phyloP scores from a whole-genome alignment of 2,329 filamentous ascomycete genomes.

The Cladosporium austrohemisphaericum region DNA sequence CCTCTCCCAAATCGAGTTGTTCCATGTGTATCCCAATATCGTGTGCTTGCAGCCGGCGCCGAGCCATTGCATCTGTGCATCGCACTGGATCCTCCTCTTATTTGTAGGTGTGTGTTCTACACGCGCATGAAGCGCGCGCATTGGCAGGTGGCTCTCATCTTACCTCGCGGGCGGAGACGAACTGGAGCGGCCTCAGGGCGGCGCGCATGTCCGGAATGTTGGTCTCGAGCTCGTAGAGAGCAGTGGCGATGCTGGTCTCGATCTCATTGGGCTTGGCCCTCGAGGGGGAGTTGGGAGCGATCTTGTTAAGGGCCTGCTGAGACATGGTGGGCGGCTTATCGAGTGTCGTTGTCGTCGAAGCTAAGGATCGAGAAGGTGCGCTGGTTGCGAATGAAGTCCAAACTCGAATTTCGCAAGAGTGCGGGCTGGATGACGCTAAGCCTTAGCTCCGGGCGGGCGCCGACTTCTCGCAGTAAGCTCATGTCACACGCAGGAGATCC shows the following conservation, averaged over 20 bases:
- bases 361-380: too few relatives aligned
- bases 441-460: background rate
- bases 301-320: slow-evolving; percentile 86
- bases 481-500: background rate
- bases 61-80: background rate
- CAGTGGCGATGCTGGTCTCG: slow-evolving; percentile 92
- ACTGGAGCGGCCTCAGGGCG: slow-evolving; percentile 94
- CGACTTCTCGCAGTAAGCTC: background rate
- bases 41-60: slow-evolving; percentile 9
- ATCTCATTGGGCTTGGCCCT: slow-evolving; percentile 95
- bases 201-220: slow-evolving; percentile 98
- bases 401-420: too few relatives aligned
- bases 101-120: slow-evolving; percentile 14
- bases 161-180: slow-evolving; percentile 99
- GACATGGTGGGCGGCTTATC: slow-evolving; percentile 52
- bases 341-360: slow-evolving; percentile 10
- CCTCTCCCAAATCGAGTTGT: slow-evolving; percentile 42
- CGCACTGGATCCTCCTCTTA: slow-evolving; percentile 7
- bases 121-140: slow-evolving; percentile 9
- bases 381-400: background rate
- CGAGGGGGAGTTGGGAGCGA: slow-evolving; percentile 94
- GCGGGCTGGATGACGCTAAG: background rate
- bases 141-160: slow-evolving; percentile 45
- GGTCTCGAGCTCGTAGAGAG: slow-evolving; percentile 98
- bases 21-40: slow-evolving; percentile 19